Evolutionary conservation across 257 asterid genomes (phyloP).

Genomic region (Lantana camara): DNA sequence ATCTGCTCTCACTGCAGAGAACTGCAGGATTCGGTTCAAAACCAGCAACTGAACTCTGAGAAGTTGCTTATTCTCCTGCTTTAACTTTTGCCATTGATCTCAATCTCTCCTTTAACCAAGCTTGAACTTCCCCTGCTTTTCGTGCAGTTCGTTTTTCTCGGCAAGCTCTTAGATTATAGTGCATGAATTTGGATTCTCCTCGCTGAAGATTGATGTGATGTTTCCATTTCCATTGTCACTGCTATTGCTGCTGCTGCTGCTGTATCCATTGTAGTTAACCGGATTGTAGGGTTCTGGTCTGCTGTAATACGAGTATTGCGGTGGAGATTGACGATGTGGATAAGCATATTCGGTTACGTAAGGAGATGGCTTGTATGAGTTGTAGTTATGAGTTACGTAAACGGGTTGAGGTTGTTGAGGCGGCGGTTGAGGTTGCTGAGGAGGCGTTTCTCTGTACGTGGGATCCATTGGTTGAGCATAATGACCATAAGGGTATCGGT

Average conservation of each 20-base stretch:
- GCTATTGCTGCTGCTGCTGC: constrained; percentile 31
- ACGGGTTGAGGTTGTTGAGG: constrained; percentile 44
- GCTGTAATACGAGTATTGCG: constrained; percentile 27
- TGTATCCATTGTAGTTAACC: constrained; percentile 53
- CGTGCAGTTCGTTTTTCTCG: not conserved
- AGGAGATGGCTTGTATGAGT: constrained; percentile 63
- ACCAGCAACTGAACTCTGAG: constrained; percentile 24
- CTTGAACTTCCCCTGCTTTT: not conserved
- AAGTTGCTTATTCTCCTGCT: constrained; percentile 21
- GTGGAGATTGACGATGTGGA: constrained; percentile 20
- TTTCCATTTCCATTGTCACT: constrained; percentile 41
- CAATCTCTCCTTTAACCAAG: constrained; percentile 18
- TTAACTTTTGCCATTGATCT: constrained; percentile 3
- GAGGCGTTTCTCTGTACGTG: constrained; percentile 34
- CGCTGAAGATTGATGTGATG: constrained; percentile 76
- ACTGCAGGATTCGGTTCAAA: constrained; percentile 35
- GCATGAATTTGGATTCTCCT: constrained; percentile 93
- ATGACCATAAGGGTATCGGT: constrained; percentile 38
- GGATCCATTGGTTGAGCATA: constrained; percentile 33
- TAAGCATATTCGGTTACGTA: constrained; percentile 52
- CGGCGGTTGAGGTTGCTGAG: too few species aligned
- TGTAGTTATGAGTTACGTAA: constrained; percentile 58
- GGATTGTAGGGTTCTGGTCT: constrained; percentile 50
- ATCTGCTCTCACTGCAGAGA: constrained; percentile 31
- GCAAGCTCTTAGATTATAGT: constrained; percentile 44